Percentiles rank a stretch among this genome's conserved stretches.
Conservation (phyloP, 441 rosid species). For the Omphalea diandra region DNA sequence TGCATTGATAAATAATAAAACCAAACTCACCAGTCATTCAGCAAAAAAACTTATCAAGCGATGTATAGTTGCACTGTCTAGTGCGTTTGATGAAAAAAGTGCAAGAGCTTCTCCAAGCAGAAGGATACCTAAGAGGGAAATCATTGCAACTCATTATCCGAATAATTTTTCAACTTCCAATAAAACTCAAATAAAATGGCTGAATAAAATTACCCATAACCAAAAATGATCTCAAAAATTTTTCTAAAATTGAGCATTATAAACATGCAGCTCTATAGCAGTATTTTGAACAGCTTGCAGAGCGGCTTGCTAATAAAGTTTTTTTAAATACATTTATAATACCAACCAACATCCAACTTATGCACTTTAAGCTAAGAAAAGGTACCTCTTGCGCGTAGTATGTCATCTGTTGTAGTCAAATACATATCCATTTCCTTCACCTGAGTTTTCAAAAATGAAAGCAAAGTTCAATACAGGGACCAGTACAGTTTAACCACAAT, state of each 20-base stretch:
- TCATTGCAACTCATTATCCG: not conserved
- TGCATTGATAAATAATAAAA: slow-evolving; percentile 6
- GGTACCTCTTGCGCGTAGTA: slow-evolving; percentile 76
- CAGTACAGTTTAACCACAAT: not conserved
- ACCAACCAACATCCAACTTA: slow-evolving; percentile 8
- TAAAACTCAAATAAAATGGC: not conserved
- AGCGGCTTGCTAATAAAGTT: not conserved
- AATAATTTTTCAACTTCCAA: not conserved
- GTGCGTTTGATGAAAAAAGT: slow-evolving; percentile 50
- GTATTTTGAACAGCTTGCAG: not conserved
- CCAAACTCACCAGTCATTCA: slow-evolving; percentile 72
- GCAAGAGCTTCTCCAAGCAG: slow-evolving; percentile 72
- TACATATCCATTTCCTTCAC: slow-evolving; percentile 85
- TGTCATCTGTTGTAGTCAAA: slow-evolving; percentile 66
- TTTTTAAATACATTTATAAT: not conserved
- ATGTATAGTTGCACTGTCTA: slow-evolving; percentile 54
- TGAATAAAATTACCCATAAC: not conserved
- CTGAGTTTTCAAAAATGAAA: slow-evolving; percentile 32
- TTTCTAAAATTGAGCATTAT: not conserved
- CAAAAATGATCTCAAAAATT: not conserved
- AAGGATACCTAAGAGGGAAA: slow-evolving; percentile 59
- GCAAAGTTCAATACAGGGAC: not conserved
- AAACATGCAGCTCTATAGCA: not conserved
- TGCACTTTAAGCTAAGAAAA: not conserved
- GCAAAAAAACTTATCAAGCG: slow-evolving; percentile 64